phyloP scores from a whole-genome alignment of 176 grass and related monocot genomes.

The Carex parvula region DNA sequence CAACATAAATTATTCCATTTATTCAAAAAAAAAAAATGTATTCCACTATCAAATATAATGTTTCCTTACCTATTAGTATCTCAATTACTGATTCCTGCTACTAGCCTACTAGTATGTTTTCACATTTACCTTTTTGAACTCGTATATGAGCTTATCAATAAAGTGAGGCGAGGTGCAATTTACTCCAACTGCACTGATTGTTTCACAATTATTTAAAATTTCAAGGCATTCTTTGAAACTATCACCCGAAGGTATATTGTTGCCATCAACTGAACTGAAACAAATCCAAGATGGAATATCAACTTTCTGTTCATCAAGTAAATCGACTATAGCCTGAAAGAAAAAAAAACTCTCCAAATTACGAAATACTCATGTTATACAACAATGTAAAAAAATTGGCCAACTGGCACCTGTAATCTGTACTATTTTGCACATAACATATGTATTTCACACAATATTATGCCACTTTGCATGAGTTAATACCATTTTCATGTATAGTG shows the following conservation, averaged over 20 bases:
- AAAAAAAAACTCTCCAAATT: background rate
- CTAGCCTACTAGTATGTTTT: background rate
- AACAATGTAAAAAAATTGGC: background rate
- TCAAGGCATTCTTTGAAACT: conserved; percentile 52
- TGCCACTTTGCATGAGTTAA: background rate
- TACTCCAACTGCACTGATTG: conserved; percentile 54
- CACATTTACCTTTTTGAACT: conserved; percentile 51
- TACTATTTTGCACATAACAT: background rate
- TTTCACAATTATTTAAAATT: conserved; percentile 49
- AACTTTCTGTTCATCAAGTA: conserved; percentile 67
- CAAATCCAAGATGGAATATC: conserved; percentile 80
- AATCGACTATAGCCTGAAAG: conserved; percentile 55
- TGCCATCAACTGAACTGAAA: conserved; percentile 73
- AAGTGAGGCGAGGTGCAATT: conserved; percentile 74
- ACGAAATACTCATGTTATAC: background rate
- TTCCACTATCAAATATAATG: background rate
- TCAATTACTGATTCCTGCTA: background rate
- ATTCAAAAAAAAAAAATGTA: background rate
- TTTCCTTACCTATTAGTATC: background rate
- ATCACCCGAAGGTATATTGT: conserved; percentile 57
- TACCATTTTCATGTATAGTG: background rate
- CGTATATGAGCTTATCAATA: conserved; percentile 54
- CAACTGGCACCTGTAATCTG: background rate
- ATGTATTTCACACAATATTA: background rate
- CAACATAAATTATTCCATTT: background rate